These are phyloP conservation scores for Omphalea diandra DNA, from an alignment of 441 rosid species.

Conservation along the genomic window DNA sequence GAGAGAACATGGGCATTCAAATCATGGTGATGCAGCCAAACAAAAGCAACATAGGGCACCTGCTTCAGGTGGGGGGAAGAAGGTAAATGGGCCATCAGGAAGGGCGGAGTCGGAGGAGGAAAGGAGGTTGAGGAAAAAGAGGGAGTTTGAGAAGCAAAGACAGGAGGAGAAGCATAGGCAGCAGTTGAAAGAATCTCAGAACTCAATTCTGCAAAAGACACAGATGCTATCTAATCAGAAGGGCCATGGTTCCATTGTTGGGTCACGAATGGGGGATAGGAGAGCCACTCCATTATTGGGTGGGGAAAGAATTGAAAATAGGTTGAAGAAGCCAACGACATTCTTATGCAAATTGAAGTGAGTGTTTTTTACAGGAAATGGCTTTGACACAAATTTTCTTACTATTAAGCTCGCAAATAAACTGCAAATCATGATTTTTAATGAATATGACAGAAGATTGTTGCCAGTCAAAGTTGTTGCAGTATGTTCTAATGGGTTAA, in stretches of 20 bases:
- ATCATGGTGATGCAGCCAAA: constrained; percentile 35
- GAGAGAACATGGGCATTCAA: constrained; percentile 50
- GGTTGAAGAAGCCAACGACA: constrained; percentile 97
- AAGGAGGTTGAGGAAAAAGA: constrained; percentile 87
- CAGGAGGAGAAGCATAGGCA: constrained; percentile 73
- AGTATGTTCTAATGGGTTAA: background rate
- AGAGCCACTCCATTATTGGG: constrained; percentile 66
- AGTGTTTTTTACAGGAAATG: constrained; percentile 40
- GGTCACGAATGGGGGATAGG: constrained; percentile 79
- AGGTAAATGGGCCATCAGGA: constrained; percentile 43
- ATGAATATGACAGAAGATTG: background rate
- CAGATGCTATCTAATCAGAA: constrained; percentile 57
- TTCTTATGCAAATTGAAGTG: constrained; percentile 98
- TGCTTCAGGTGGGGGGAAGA: constrained; percentile 42
- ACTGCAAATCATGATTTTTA: background rate
- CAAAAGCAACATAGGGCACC: constrained; percentile 46
- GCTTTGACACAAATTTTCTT: background rate
- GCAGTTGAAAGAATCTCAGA: constrained; percentile 61
- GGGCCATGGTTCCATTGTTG: constrained; percentile 70
- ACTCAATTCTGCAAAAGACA: constrained; percentile 50
- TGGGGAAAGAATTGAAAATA: constrained; percentile 84
- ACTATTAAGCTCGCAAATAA: background rate
- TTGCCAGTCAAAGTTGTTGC: background rate
- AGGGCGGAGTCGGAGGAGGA: constrained; percentile 91
- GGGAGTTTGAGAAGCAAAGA: constrained; percentile 84